Conservation (phyloP, 768 basidiomycete species). For the Tylopilus sp. region DNA sequence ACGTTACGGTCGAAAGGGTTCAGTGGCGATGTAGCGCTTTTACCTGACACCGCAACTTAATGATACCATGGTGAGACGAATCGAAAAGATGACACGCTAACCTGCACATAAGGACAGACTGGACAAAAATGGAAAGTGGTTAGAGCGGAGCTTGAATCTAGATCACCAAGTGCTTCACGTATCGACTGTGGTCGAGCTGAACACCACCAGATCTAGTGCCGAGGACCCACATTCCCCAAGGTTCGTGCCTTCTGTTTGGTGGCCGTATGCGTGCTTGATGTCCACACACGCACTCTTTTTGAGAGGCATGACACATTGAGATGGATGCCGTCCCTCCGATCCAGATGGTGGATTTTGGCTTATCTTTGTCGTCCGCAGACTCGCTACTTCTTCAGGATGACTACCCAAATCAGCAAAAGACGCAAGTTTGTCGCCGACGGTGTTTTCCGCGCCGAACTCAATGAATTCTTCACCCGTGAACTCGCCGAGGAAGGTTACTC, state of each 20-base stretch:
- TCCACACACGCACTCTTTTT: background rate
- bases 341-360: constrained; percentile 21
- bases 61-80: too few species aligned
- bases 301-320: constrained; percentile 2
- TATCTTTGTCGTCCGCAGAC: constrained; percentile 19
- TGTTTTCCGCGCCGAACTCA: constrained; percentile 98
- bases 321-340: constrained; percentile 19
- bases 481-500: constrained; percentile 99
- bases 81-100: too few species aligned
- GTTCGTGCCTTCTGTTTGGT: constrained; percentile 15
- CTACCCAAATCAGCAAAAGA: constrained; percentile 93
- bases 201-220: constrained; percentile 18
- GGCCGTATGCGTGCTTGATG: background rate
- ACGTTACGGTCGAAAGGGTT: too few species aligned
- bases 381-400: constrained; percentile 49
- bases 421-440: constrained; percentile 98
- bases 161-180: constrained; percentile 7
- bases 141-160: constrained; percentile 24
- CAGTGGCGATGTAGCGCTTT: too few species aligned
- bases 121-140: constrained; percentile 8
- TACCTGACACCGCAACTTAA: too few species aligned
- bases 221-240: constrained; percentile 20
- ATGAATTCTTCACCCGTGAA: constrained; percentile 98
- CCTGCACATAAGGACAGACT: too few species aligned
- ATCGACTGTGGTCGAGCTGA: constrained; percentile 15